Base-by-base conservation (phyloP, 306 rosid species). In the Vachellia collinsii region DNA sequence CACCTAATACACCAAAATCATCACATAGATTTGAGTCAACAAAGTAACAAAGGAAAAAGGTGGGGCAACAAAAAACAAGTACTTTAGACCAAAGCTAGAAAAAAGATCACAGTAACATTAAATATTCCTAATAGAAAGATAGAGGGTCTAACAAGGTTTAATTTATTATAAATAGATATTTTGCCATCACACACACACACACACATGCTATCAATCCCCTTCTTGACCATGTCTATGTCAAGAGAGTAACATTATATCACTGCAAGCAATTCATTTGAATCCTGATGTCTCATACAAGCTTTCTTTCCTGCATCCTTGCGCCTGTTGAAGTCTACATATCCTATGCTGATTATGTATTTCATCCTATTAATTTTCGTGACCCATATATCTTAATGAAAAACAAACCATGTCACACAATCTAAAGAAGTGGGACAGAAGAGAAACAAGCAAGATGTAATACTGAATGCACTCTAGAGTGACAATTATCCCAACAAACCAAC, bases 1-100 rank as follows among this genome's bases (percentile, higher is more conserved):
- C 65, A 91, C 95, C 99, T 94, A 72, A 77, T 41, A 34, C 38
- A 44, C 72, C 25, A 77, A 48, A 71, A 66, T 41, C 54, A 71
- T 70, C n/a, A 8, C 74, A 69, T 36, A 58, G 69, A 56, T 75
- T 58, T 25, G 25, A 76, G 56, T 76, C 42, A 23, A 81, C 39
- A 46, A 48, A 72, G 53, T 48, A 84, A 11, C 38, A 39, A 72
- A 47, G 61, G 82, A 34, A 3, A 54, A 2, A 51, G 76, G 41
- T 47, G 38, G 73, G 19, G 78, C 5, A 3, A 50, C 51, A 16
- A 34, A 13, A 81, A 66, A 50, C 19, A 47, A 4, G 39, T 17
- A 11, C 65, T 64, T 74, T 13, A 46, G 43, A 46, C 64, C 10
- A 66, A n/a, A 78, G 41, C 48, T 66, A 43, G 38, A 22, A 17